These are phyloP conservation scores for Moelleriella libera DNA, from an alignment of 2,329 filamentous ascomycete species.

Conservation along the genomic window DNA sequence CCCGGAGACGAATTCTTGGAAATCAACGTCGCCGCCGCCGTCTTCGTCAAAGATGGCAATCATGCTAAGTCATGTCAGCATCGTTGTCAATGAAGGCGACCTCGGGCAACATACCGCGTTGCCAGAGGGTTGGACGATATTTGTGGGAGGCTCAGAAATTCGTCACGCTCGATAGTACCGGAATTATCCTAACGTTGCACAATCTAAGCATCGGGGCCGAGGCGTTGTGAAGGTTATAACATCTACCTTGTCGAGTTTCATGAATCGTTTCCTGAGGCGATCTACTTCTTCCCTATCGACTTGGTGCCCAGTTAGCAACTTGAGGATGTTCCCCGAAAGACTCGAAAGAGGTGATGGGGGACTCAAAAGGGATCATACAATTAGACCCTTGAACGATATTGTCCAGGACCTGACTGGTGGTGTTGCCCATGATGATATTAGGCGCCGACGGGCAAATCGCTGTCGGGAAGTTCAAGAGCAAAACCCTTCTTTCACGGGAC, in stretches of 20 bases:
- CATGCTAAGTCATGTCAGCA: constrained; percentile 46
- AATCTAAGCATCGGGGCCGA: constrained; percentile 1
- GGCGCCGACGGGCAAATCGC: no score
- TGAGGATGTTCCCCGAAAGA: constrained; percentile 1
- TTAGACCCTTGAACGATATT: constrained; percentile 94
- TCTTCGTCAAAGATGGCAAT: constrained; percentile 99
- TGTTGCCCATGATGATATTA: constrained; percentile 44
- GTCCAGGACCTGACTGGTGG: constrained; percentile 66
- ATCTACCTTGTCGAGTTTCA: constrained; percentile 94
- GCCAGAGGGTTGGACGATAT: constrained; percentile 96
- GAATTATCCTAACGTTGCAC: constrained; percentile 69
- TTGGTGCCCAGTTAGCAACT: constrained; percentile 20
- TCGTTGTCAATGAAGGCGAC: neutral
- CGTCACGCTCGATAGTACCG: constrained; percentile 94
- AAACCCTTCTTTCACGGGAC: no score
- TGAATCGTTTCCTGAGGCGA: constrained; percentile 88
- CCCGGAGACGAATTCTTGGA: constrained; percentile 95
- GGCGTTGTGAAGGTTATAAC: neutral
- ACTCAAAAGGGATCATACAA: constrained; percentile 40
- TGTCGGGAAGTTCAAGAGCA: no score
- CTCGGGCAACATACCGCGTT: constrained; percentile 55
- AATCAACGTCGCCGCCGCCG: constrained; percentile 93
- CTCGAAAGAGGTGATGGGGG: constrained; percentile 1
- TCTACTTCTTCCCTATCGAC: constrained; percentile 97
- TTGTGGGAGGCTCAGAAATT: constrained; percentile 92